These are phyloP conservation scores for Nakazawaea siamensis DNA, from an alignment of 805 yeast genomes.

Conservation along the genomic window DNA sequence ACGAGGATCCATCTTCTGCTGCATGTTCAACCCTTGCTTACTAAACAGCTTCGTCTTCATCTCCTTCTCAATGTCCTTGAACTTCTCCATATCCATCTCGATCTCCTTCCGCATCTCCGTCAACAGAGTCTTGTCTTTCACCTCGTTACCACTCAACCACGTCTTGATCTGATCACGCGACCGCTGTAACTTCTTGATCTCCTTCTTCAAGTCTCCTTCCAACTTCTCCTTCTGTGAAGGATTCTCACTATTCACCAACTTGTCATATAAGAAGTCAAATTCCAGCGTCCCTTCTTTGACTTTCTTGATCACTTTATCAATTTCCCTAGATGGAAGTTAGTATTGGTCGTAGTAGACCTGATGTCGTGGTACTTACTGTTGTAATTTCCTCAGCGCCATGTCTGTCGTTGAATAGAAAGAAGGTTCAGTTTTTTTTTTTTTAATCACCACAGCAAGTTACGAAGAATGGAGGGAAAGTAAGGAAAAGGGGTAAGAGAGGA, in stretches of 20 bases:
- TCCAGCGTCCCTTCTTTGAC: constrained; percentile 47
- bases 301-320: constrained; percentile 56
- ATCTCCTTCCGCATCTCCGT: constrained; percentile 35
- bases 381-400: constrained; percentile 30
- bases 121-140: constrained; percentile 35
- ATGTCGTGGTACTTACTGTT: constrained; percentile 23
- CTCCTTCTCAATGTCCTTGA: constrained; percentile 49
- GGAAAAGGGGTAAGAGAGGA: too few relatives aligned
- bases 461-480: too few relatives aligned
- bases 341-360: background rate
- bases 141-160: constrained; percentile 48
- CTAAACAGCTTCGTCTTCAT: constrained; percentile 50
- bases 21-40: constrained; percentile 44
- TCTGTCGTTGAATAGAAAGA: too few relatives aligned
- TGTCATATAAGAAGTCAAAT: constrained; percentile 48
- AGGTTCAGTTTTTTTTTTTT: too few relatives aligned
- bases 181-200: constrained; percentile 50
- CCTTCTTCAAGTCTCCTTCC: constrained; percentile 49
- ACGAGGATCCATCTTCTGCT: constrained; percentile 39
- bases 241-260: constrained; percentile 40
- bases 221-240: constrained; percentile 48
- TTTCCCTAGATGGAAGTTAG: constrained; percentile 26
- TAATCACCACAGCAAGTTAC: too few relatives aligned
- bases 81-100: constrained; percentile 49
- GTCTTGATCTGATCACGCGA: constrained; percentile 52